Evolutionary conservation across 2,329 filamentous ascomycete species (phyloP).

Genomic region (Waltergamsia citrina): DNA sequence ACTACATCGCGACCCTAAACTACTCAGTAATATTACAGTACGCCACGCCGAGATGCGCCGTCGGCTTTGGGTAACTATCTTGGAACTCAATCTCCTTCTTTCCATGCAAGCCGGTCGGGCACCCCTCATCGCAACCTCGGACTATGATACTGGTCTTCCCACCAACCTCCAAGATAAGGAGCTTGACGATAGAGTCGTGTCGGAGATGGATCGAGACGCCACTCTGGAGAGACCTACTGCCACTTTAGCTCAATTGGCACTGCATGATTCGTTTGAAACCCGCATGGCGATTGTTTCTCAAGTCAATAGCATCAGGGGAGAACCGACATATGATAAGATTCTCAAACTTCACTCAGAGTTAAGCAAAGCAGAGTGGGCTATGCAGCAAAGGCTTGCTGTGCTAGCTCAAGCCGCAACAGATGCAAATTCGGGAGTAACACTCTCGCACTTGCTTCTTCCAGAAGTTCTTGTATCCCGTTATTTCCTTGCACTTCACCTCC

Average conservation of each 20-base stretch:
- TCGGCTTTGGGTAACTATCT: constrained; percentile 18
- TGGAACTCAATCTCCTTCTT: constrained; percentile 6
- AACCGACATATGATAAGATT: constrained; percentile 1
- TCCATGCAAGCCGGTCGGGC: constrained; percentile 3
- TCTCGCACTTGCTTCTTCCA: neutral
- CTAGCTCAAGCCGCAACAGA: neutral
- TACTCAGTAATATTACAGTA: constrained; percentile 13
- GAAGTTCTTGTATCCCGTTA: constrained; percentile 1
- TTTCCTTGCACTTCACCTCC: constrained; percentile 4
- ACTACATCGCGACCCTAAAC: constrained; percentile 20
- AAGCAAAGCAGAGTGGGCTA: neutral
- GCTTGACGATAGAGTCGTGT: neutral
- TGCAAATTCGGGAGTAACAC: neutral
- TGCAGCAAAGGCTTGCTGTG: neutral
- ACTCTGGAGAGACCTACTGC: neutral
- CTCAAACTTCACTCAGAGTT: constrained; percentile 1
- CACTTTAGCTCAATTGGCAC: neutral
- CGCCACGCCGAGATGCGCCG: constrained; percentile 18
- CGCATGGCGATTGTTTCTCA: neutral
- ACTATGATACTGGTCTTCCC: constrained; percentile 3
- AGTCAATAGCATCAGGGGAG: neutral
- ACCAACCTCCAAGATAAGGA: constrained; percentile 1
- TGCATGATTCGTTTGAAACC: constrained; percentile 1
- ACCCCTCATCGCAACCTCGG: neutral
- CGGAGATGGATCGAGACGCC: neutral